These are phyloP conservation scores for Hypoxylon sp. DNA, from an alignment of 2,329 filamentous ascomycete genomes.

Conservation along the genomic window DNA sequence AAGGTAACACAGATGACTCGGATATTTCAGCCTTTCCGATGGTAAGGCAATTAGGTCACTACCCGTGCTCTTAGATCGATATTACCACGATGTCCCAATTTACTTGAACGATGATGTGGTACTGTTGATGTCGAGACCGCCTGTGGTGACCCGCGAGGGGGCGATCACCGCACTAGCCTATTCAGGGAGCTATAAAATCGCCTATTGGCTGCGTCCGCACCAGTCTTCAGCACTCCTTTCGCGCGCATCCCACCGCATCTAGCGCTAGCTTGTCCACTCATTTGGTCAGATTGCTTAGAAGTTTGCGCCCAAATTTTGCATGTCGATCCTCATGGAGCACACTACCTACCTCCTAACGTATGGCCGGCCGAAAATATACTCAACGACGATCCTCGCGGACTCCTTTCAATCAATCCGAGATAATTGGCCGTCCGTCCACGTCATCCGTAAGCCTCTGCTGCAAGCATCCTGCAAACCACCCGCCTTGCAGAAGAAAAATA, in stretches of 20 bases:
- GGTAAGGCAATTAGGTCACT: background rate
- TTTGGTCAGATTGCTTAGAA: conserved; percentile 12
- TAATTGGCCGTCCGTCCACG: conserved; percentile 27
- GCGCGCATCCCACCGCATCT: conserved; percentile 13
- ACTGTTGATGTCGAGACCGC: conserved; percentile 6
- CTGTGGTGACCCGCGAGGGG: conserved; percentile 1
- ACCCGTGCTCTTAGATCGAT: conserved; percentile 7
- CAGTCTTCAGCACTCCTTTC: conserved; percentile 18
- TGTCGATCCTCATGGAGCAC: conserved; percentile 13
- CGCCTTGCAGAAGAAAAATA: conserved; percentile 37
- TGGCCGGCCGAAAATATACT: conserved; percentile 9
- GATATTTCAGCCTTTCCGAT: conserved; percentile 32
- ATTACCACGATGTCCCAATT: conserved; percentile 7
- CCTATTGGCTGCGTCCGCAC: conserved; percentile 27
- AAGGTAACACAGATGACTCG: conserved; percentile 34
- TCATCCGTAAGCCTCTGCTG: conserved; percentile 31
- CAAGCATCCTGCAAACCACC: conserved; percentile 35
- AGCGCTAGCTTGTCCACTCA: conserved; percentile 31
- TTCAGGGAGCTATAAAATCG: conserved; percentile 27
- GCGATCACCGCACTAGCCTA: conserved; percentile 23
- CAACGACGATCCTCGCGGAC: conserved; percentile 11
- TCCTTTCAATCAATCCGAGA: conserved; percentile 19
- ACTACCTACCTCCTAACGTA: no score
- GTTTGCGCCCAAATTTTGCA: conserved; percentile 7
- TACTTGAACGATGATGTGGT: conserved; percentile 23